phyloP scores from a whole-genome alignment of 2,329 filamentous ascomycete genomes.

The Clonostachys sp. region DNA sequence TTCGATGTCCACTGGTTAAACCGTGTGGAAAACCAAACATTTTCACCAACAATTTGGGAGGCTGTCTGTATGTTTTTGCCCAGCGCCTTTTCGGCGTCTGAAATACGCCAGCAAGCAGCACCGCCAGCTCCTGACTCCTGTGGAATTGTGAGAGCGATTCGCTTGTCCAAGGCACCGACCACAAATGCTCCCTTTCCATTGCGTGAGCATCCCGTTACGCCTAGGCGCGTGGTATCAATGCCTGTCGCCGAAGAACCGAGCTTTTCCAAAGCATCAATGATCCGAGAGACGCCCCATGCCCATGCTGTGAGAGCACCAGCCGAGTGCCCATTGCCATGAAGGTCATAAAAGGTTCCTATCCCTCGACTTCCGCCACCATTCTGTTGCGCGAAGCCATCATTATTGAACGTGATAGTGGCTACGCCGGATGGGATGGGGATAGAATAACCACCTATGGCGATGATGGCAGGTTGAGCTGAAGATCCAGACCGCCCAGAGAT shows the following conservation, averaged over 20 bases:
- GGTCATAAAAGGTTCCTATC: conserved; percentile 52
- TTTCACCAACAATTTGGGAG: conserved; percentile 52
- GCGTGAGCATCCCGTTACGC: conserved; percentile 59
- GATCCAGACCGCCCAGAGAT: conserved; percentile 32
- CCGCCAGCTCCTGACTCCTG: conserved; percentile 60
- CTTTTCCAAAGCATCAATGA: conserved; percentile 55
- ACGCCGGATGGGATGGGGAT: conserved; percentile 50
- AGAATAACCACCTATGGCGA: conserved; percentile 48
- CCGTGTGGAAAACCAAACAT: conserved; percentile 56
- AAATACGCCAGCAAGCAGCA: conserved; percentile 56
- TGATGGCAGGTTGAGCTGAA: conserved; percentile 34
- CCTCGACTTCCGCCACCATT: conserved; percentile 40
- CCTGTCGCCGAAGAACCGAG: conserved; percentile 33
- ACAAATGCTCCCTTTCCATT: conserved; percentile 62
- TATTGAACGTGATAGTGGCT: conserved; percentile 54
- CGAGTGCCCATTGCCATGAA: conserved; percentile 49
- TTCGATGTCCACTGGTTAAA: conserved; percentile 47
- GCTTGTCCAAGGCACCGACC: conserved; percentile 52
- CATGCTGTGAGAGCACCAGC: conserved; percentile 57
- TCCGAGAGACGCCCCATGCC: conserved; percentile 58
- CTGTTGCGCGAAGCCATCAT: conserved; percentile 52
- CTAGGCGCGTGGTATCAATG: conserved; percentile 45
- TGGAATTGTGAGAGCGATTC: conserved; percentile 56
- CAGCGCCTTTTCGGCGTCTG: conserved; percentile 39
- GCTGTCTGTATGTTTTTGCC: conserved; percentile 59